Base-by-base conservation (phyloP, 225 moss, liverwort and hornwort genomes). In the Marchantia polymorpha region DNA sequence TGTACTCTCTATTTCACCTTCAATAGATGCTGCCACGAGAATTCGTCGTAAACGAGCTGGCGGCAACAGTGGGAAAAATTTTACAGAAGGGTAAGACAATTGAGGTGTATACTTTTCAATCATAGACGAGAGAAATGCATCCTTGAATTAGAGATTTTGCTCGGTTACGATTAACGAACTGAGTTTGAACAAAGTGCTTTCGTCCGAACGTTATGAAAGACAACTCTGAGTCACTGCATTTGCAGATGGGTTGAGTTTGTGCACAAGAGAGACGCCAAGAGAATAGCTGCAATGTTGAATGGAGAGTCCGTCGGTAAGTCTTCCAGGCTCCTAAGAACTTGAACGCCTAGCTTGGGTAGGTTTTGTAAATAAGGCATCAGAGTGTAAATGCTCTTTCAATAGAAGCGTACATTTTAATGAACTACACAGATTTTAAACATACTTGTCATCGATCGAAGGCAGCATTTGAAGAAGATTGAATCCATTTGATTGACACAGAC, bases 191-290 rank as follows among this genome's bases (percentile, higher is more conserved):
- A 39, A 39, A 39, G 39, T 39, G 39, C 39, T 2, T 39, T 39
- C 5, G 39, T 39, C 39, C 39, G 39, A 39, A 39, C 39, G 5
- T 39, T 39, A 39, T 39, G 39, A n/a, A 39, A 6, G 52, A 46
- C 23, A 19, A 20, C 56, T 48, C 19, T 12, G 49, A 51, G 31
- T 49, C 4, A 2, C 12, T 6, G 19, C 8, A 12, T 85, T 52
- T 88, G 85, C 89, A 96, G 94, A 81, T 99, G 99, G 99, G 93
- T 99, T 77, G 99, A 99, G 72, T 94, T 99, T 46, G 90, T 89
- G 78, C 95, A 95, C 81, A 99, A 95, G 73, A 90, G 99, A 84
- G 95, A 91, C 81, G 95, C 99, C 7, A 95, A 95, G 48, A 88
- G 86, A 79, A 76, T 95, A 27, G 90, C 92, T 48, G 80, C 86